Base-by-base conservation (phyloP, 1,284 basidiomycete genomes). In the Cryptococcus wingfieldii region DNA sequence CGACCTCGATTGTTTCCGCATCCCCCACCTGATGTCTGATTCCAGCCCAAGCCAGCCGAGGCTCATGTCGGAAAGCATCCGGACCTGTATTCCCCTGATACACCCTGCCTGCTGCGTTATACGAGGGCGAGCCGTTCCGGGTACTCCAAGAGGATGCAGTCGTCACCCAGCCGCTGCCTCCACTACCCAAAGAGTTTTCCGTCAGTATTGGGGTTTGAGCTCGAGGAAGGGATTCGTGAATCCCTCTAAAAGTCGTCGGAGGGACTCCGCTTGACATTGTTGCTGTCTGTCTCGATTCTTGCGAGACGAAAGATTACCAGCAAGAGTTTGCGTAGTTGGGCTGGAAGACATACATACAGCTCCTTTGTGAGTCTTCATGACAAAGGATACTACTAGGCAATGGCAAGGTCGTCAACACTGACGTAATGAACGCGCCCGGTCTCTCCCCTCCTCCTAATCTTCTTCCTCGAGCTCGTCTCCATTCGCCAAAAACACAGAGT, bases 381-480 rank as follows among this genome's bases (percentile, higher is more conserved):
- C 53, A 55, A 55, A 55, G 53, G 53, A 47, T 38, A 34, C n/a
- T 38, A 34, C n/a, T 27, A 37, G 5, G 28, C 5, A 34, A 39
- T 47, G 31, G 31, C 31, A 34, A 34, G 31, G 31, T 34, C 31
- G 31, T 34, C 3, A 7, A 34, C 3, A 34, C 31, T 34, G 31
- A 54, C 19, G 44, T 12, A 46, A 13, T 51, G 5, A 39, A 27
- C 23, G 8, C 10, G 16, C 45, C 25, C 19, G 19, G 19, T 19
- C 19, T 19, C 19, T 19, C 19, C 18, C 37, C 42, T 18, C 37
- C 42, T 18, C 34, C 38, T 57, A 49, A 18, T 68, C 65, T 16
- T 59, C 76, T 18, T 77, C 81, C 53, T 85, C 85, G 61, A 86
- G 86, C 72, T 70, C 72, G 41, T 68, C 66, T 10, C 68, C 74